These are phyloP conservation scores for Paratrimastix pyriformis DNA, from an alignment of 78 protist genomes.

Conservation along the genomic window DNA sequence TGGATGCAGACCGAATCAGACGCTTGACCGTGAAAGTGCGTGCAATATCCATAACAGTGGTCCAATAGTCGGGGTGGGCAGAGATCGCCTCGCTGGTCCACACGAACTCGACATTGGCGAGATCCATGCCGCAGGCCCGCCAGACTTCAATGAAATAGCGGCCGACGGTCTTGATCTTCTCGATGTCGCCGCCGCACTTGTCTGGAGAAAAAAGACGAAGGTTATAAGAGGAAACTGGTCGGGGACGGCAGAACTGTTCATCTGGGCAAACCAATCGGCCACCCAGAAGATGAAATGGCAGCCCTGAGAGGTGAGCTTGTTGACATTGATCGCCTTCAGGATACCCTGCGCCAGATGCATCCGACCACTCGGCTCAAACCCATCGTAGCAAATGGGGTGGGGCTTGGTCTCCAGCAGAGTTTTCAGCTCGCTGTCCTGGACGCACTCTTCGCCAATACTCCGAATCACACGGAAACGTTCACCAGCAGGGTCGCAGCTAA, in stretches of 20 bases:
- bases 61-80: constrained; percentile 24
- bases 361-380: constrained; percentile 45
- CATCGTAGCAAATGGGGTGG: constrained; percentile 31
- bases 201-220: background rate
- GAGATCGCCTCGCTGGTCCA: constrained; percentile 35
- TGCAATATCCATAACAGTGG: constrained; percentile 31
- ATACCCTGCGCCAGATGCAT: constrained; percentile 49
- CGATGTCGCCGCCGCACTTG: constrained; percentile 46
- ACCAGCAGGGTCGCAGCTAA: too few relatives aligned
- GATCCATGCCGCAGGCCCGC: constrained; percentile 29
- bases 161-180: constrained; percentile 27
- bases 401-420: constrained; percentile 1
- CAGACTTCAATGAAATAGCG: constrained; percentile 41
- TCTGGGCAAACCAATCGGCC: constrained; percentile 46
- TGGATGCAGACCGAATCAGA: background rate
- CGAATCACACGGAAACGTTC: constrained; percentile 12
- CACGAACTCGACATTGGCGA: constrained; percentile 12
- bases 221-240: background rate
- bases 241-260: constrained; percentile 16
- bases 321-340: constrained; percentile 34
- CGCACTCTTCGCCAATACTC: constrained; percentile 28
- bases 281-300: constrained; percentile 31
- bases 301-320: constrained; percentile 26
- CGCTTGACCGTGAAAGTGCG: constrained; percentile 1
- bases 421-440: constrained; percentile 7